Percentiles rank a stretch among this genome's conserved stretches.
Conservation (phyloP, 2,329 filamentous ascomycete species). For the Venturia pyrina region DNA sequence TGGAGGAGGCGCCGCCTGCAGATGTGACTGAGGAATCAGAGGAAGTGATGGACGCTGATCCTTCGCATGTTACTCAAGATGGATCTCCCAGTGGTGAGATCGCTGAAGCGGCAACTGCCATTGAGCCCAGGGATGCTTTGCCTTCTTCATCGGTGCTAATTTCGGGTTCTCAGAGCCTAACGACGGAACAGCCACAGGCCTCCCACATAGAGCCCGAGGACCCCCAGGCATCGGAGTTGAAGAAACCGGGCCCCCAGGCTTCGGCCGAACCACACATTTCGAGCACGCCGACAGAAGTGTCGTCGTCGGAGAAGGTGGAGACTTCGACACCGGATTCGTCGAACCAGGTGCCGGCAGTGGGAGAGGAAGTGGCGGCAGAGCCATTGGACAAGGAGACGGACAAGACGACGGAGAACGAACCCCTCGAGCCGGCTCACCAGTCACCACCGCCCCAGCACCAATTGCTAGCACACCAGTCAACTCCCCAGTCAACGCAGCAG, state of each 20-base stretch:
- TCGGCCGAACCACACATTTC: neutral
- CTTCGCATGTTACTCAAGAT: neutral
- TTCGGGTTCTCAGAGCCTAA: neutral
- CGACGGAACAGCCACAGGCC: neutral
- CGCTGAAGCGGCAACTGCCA: neutral
- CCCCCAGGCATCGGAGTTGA: neutral
- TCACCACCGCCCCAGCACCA: neutral
- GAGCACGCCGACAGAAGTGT: neutral
- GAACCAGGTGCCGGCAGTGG: neutral
- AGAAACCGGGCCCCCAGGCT: neutral
- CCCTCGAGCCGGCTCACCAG: neutral
- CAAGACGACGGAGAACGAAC: neutral
- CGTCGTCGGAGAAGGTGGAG: neutral
- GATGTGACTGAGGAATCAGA: neutral
- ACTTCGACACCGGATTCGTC: neutral
- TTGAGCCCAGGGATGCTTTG: neutral
- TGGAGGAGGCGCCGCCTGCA: neutral
- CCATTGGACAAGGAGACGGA: constrained; percentile 3
- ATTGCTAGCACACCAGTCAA: neutral
- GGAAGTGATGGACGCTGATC: neutral
- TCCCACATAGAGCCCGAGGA: neutral
- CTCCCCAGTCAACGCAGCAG: neutral
- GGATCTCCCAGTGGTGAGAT: neutral
- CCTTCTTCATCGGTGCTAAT: neutral
- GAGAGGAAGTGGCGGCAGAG: neutral